Evolutionary conservation across 2,329 filamentous ascomycete genomes (phyloP), one percentile per base, ranked within the genome.

Genomic region (Arthrobotrys megalospora): DNA sequence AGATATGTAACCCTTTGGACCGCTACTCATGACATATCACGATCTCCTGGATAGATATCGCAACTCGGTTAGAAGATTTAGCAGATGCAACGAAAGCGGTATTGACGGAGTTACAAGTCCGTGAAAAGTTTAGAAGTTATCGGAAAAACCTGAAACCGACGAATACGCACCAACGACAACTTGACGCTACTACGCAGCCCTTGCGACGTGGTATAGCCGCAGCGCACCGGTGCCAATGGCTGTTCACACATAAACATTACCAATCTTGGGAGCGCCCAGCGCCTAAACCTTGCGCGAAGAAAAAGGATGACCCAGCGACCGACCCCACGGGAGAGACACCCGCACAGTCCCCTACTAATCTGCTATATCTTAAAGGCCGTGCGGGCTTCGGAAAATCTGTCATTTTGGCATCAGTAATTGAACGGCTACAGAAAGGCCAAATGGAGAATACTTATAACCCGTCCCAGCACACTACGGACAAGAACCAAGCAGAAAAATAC

Each of bases 341-440:
- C n/a, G n/a, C n/a, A n/a, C n/a, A n/a, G 12, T 10, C 36, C 10
- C 36, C 55, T 0, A 11, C 55, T 12, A 43, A 43, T 2, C 6
- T 77, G 3, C 24, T 77, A 16, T 77, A 77, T 21, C 24, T 77
- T 11, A 71, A 71, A 38, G 73, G 73, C 8, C 66, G 65, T 24
- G 36, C 66, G 1, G 73, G 66, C 0, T 77, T 77, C 12, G 73
- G 66, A 6, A 77, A 77, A 34, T 77, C 73, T 6, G 66, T 62
- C 2, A 76, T 62, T 21, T 66, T 76, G 65, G 72, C 72, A 10
- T 32, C 69, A 10, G 72, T 62, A 5, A 60, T 60, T n/a, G 19
- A 43, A 28, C 24, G 34, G 36, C 21, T 60, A 8, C 14, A 21
- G 12, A 19, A 21, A 4, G 36, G 19, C 1, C n/a, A 4, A 28